Evolutionary conservation across 2,329 filamentous ascomycete genomes (phyloP), one percentile per base, ranked within the genome.

Genomic region (Trichoderma koningiopsis): DNA sequence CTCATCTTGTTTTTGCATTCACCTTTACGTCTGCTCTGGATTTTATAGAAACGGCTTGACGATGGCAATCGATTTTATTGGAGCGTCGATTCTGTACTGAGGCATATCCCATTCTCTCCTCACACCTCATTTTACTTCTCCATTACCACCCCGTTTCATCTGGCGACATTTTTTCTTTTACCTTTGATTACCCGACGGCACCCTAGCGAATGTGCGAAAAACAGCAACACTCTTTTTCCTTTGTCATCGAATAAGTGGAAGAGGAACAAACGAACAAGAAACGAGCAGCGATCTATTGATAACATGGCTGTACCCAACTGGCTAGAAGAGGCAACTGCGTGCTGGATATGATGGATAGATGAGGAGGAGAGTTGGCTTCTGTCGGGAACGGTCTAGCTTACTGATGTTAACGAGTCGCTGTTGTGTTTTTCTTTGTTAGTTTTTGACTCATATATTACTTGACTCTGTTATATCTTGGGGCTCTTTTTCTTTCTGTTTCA

Each of bases 381-480:
- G 27, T 59, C 29, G 40, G 55, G 29, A 67, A 67, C 27, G 43
- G 40, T 58, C 29, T 35, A 35, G 63, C 63, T 57, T 55, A 52
- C 52, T 67, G 64, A 67, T 58, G 55, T 58, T 43, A 59, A 59
- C 29, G 52, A 66, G 53, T 49, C 16, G 35, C 40, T 66, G 37
- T 35, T 65, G n/a, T 65, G 16, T 56, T 63, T 40, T 22, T 52
- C 5, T 19, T 43, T n/a, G 19, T 10, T 43, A 7, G 7, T n/a
- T n/a, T 6, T 43, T 8, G 40, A 43, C 16, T 43, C 40, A 4
- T n/a, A n/a, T n/a, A 43, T 43, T n/a, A n/a, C n/a, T 43, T 60
- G n/a, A 47, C 27, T 24, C 24, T 49, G 47, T 10, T 13, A 22
- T 24, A 49, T 11, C 37, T 67, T 35, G 53, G 8, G 13, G 33